Conservation (phyloP, 139 green algal genomes). For the Picochlorum sp. region DNA sequence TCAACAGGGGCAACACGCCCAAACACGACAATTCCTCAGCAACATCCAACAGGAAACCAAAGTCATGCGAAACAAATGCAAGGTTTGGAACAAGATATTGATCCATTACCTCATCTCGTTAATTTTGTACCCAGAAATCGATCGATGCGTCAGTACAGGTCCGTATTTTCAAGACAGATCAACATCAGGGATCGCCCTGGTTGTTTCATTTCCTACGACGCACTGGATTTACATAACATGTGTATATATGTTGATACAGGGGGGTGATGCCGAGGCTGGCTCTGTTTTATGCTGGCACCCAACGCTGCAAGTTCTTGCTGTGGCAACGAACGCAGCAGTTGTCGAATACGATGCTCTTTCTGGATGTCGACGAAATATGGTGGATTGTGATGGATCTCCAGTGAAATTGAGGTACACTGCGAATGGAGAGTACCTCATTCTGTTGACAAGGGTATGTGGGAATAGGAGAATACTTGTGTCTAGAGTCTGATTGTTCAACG, state of each 20-base stretch:
- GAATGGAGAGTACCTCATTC: conserved; percentile 12
- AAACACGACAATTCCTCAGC: too few relatives aligned
- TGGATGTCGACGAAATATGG: conserved; percentile 21
- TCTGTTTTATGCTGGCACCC: conserved; percentile 13
- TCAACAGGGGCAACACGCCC: too few relatives aligned
- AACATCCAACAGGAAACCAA: neutral
- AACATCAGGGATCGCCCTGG: neutral
- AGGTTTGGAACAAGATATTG: conserved; percentile 8
- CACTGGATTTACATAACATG: neutral
- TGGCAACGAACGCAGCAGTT: conserved; percentile 12
- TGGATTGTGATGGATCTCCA: conserved; percentile 17
- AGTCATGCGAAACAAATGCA: conserved; percentile 3
- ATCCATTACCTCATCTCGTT: neutral
- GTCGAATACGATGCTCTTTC: conserved; percentile 30
- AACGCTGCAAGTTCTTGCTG: conserved; percentile 8
- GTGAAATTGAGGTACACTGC: conserved; percentile 21
- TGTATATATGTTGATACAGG: neutral
- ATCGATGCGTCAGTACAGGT: conserved; percentile 12
- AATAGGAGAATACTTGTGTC: neutral
- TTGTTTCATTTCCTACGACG: neutral
- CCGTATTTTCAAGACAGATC: neutral
- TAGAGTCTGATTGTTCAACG: neutral
- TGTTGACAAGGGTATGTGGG: conserved; percentile 23
- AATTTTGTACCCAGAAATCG: conserved; percentile 6
- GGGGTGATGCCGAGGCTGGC: conserved; percentile 4